These are phyloP conservation scores for Dillenia turbinata DNA, from an alignment of 164 flowering plant genomes.

Conservation along the genomic window DNA sequence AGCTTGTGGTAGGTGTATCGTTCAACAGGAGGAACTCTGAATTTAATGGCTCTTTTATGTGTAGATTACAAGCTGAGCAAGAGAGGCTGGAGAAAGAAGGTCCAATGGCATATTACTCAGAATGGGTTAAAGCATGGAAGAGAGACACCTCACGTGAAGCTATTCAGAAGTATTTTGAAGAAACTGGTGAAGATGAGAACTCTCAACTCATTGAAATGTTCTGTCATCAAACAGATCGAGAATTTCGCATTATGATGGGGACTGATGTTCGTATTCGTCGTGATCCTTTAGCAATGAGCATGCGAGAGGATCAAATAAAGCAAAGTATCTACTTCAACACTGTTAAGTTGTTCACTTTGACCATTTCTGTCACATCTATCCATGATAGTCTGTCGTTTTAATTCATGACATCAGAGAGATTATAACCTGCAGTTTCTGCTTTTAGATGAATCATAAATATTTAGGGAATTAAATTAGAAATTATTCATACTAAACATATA, in stretches of 20 bases:
- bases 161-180: constrained; percentile 89
- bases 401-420: too few relatives aligned
- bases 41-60: not conserved
- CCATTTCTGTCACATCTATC: too few relatives aligned
- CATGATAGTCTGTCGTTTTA: too few relatives aligned
- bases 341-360: not conserved
- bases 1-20: too few relatives aligned
- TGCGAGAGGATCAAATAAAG: constrained; percentile 94
- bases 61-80: constrained; percentile 70
- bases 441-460: too few relatives aligned
- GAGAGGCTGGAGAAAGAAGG: constrained; percentile 65
- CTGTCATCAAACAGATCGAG: constrained; percentile 74
- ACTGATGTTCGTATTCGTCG: constrained; percentile 77
- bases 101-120: constrained; percentile 91
- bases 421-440: too few relatives aligned
- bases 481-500: too few relatives aligned
- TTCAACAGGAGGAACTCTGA: too few relatives aligned
- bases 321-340: constrained; percentile 50
- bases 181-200: constrained; percentile 97
- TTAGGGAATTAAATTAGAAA: too few relatives aligned
- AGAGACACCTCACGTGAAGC: constrained; percentile 92
- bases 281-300: constrained; percentile 95
- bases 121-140: constrained; percentile 96
- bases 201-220: constrained; percentile 84
- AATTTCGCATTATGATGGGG: constrained; percentile 94